A percentile compares a stretch with the other conserved stretches of the same genome.
Evolutionary conservation across 1,284 basidiomycete genomes (phyloP).

Genomic region (Irpex sp.): DNA sequence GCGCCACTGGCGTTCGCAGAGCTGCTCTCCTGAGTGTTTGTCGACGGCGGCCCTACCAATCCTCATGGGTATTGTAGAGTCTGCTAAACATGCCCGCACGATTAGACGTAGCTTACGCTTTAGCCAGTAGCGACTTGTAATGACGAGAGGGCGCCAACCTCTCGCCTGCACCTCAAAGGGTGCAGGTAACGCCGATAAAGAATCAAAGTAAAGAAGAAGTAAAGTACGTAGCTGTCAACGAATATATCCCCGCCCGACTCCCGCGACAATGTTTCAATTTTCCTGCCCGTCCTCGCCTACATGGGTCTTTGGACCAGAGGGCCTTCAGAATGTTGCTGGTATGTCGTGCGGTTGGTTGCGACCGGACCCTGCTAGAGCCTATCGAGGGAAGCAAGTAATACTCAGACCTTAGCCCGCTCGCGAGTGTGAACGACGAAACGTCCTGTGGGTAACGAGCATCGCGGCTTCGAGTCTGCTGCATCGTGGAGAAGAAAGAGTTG

Average conservation of each 20-base stretch:
- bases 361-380: slow-evolving; percentile 20
- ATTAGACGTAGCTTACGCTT: not conserved
- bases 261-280: slow-evolving; percentile 7
- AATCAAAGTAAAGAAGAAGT: not conserved
- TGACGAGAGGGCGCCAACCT: slow-evolving; percentile 4
- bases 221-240: slow-evolving; percentile 6
- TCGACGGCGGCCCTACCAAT: not conserved
- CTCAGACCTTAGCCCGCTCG: slow-evolving; percentile 32
- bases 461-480: slow-evolving; percentile 22
- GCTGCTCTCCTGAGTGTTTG: not conserved
- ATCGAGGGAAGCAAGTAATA: slow-evolving; percentile 19
- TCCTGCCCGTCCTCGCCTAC: not conserved
- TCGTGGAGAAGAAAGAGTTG: not conserved
- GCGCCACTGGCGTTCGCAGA: not conserved
- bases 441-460: slow-evolving; percentile 25
- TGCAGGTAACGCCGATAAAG: not conserved
- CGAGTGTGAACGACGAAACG: slow-evolving; percentile 13
- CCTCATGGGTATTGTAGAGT: not conserved
- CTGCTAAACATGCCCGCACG: not conserved
- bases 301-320: slow-evolving; percentile 13
- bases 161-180: not conserved
- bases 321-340: slow-evolving; percentile 18
- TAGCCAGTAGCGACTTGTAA: not conserved
- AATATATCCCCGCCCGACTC: slow-evolving; percentile 6
- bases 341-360: slow-evolving; percentile 16